Base-by-base conservation (phyloP, 495 filamentous ascomycete species). In the Stereocaulon alpinum region DNA sequence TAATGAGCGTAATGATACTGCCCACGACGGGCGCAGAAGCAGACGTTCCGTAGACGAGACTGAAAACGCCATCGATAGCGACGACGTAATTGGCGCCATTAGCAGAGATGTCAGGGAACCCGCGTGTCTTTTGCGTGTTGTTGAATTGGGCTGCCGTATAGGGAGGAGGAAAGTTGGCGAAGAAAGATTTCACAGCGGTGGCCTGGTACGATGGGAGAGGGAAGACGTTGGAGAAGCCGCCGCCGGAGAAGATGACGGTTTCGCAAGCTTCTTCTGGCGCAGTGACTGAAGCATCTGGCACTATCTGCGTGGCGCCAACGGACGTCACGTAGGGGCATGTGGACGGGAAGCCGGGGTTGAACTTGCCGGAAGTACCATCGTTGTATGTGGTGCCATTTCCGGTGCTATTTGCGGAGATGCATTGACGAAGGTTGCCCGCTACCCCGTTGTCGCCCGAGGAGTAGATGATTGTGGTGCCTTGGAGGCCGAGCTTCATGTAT, bases 171-270 rank as follows among this genome's bases (percentile, higher is more conserved):
- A 80, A 70, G 49, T 71, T 72, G 12, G 59, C 58, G 50, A 86
- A 72, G 69, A 77, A 86, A 50, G 66, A 62, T 0, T 68, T 64
- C 4, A 89, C 79, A 1, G 77, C 77, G 2, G 64, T 32, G 12
- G 73, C 45, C 66, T 90, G 86, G 64, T 82, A 89, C 7, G 60
- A 53, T 0, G 86, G 83, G 11, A 75, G 68, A 22, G 72, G 65
- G 70, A 83, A 89, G 67, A 86, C 73, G 65, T 88, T 87, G 62
- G 78, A 83, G 70, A 88, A 88, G 14, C 84, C 85, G 40, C 85
- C 83, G 24, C 84, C 83, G 9, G 78, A 82, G 24, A 71, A 69
- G 70, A 80, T 76, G 57, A 78, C 64, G 32, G 68, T 61, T 56
- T 74, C 64, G 64, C 77, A 64, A 57, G 72, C 69, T 61, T 78